phyloP scores from a whole-genome alignment of 1,139 yeast genomes.

The Neolecta irregularis region DNA sequence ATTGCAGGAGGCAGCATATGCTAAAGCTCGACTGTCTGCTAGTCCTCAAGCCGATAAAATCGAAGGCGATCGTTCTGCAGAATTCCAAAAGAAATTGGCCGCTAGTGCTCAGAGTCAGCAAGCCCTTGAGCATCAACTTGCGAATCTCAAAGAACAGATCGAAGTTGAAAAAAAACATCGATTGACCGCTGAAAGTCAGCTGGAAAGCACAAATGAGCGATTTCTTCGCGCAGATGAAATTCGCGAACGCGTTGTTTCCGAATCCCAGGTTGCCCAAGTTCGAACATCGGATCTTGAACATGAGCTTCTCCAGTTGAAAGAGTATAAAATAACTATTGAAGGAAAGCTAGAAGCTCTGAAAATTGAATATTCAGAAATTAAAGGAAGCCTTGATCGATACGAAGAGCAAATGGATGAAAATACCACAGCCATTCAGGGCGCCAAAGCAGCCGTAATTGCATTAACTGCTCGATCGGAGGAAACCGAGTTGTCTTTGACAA shows the following conservation, averaged over 20 bases:
- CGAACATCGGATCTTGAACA: too few species aligned
- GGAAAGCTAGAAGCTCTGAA: too few species aligned
- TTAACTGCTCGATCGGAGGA: too few species aligned
- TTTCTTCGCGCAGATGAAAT: slow-evolving; percentile 1
- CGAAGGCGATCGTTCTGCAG: slow-evolving; percentile 9
- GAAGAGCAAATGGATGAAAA: too few species aligned
- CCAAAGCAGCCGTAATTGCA: too few species aligned
- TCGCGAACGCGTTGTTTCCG: slow-evolving; percentile 1
- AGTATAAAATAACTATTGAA: too few species aligned
- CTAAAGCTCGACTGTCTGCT: slow-evolving; percentile 10
- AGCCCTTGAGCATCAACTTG: slow-evolving; percentile 4
- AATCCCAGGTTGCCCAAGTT: too few species aligned
- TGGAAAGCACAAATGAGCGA: not conserved
- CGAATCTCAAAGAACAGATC: slow-evolving; percentile 4
- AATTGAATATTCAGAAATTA: too few species aligned
- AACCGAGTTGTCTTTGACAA: too few species aligned
- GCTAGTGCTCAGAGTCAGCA: slow-evolving; percentile 3
- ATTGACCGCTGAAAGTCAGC: slow-evolving; percentile 4
- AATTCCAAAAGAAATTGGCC: slow-evolving; percentile 13
- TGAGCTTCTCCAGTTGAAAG: too few species aligned
- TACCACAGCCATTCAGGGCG: too few species aligned
- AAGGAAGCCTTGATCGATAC: too few species aligned
- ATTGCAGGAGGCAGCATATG: slow-evolving; percentile 12
- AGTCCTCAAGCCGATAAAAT: slow-evolving; percentile 6
- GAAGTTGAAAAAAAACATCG: slow-evolving; percentile 5